Evolutionary conservation across 306 rosid genomes (phyloP), one percentile per base, ranked within the genome.

Genomic region (Quercus gilva): DNA sequence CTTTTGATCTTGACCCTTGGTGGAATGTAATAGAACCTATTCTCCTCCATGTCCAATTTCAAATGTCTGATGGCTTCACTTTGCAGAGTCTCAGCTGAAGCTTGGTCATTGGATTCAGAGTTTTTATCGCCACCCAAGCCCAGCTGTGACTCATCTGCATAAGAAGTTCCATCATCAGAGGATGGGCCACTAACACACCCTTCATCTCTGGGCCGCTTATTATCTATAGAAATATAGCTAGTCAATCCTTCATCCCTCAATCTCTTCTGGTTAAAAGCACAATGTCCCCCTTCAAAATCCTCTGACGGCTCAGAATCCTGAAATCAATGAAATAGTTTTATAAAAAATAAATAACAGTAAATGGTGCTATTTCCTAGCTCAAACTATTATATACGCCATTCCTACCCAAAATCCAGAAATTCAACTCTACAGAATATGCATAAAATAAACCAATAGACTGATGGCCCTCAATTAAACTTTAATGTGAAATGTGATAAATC

Each of bases 31-130:
- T 51, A 86, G 80, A 94, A 92, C 74, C 89, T 88, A 59, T 94
- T 90, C 86, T 92, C 97, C 81, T 88, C 99, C 97, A 92, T 92
- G 76, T 92, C 91, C 59, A 87, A 61, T 82, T 91, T 92, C 86
- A 94, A 45, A 73, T 17, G 76, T 85, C 75, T 73, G 78, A 92
- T 87, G 69, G 89, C 88, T 81, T 82, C 92, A 13, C 82, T 84
- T 28, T 73, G 88, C 75, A 4, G 45, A 53, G 86, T 68, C 51
- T 75, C 85, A 65, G 71, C 56, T 21, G 85, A 82, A 77, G 68
- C 55, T 69, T 76, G 78, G 55, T 64, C 86, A 5, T 25, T 15
- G 5, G 78, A 58, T 69, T 81, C 73, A 18, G 84, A 75, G 78
- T 76, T 79, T 35, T 84, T 67, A 13, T 53, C 71, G 37, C 65